Base-by-base conservation (phyloP, 2,329 filamentous ascomycete species). In the Corinectria fuckeliana region DNA sequence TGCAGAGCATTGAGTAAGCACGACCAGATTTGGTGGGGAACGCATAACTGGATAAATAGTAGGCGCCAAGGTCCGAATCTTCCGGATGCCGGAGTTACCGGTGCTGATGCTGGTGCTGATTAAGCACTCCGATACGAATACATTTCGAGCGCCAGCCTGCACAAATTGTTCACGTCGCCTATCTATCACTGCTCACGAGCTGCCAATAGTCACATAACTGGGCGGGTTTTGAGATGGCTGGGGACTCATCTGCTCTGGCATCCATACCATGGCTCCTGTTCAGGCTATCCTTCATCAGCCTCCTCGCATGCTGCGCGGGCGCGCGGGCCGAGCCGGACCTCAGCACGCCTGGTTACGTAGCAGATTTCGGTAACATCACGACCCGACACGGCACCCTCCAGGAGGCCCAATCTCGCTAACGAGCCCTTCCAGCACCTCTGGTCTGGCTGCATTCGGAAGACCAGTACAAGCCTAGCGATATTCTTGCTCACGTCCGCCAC, bases 371-470 rank as follows among this genome's bases (percentile, higher is more conserved):
- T 7, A 21, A 18, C 26, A 44, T 32, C 39, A 14, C 50, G 7
- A 28, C 39, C 28, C 44, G 6, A 9, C 18, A 16, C 6, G 9
- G 16, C 8, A 1, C n/a, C 20, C 18, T 16, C 11, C 18, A 23
- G 1, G 20, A n/a, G 16, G 30, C 23, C 16, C n/a, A 16, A 41
- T 6, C 7, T 32, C 18, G 25, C 57, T 61, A 44, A 62, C 38
- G 6, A 30, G 3, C 16, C 14, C 11, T 39, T 25, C 8, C 59
- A 75, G 73, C 73, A 3, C 73, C 73, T 38, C 55, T 75, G 14
- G 28, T 75, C 3, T 75, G 73, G 73, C 65, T 75, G 20, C 73
- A 75, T 7, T 65, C 72, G 0, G 64, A 75, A 3, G 73, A 75
- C n/a, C 68, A 66, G 1, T 75, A 64, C 36, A 69, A 65, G 62